Base-by-base conservation (phyloP, 1,284 basidiomycete species). In the Phlebopus sp. region DNA sequence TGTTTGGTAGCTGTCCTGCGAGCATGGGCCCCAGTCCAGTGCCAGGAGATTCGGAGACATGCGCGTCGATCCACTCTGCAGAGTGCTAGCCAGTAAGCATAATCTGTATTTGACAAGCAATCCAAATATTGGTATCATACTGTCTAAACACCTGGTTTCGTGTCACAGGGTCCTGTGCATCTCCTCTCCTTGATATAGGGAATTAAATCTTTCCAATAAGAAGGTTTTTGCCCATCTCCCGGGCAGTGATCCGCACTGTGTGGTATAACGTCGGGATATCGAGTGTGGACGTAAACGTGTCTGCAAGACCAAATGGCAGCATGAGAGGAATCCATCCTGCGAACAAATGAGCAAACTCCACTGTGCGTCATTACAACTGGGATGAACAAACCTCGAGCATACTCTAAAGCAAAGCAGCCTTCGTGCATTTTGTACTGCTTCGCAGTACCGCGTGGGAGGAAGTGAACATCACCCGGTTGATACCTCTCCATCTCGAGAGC, bases 371-470 rank as follows among this genome's bases (percentile, higher is more conserved):
- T 7, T 35, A 50, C 19, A 17, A 42, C 29, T 47, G 31, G 4
- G 17, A 54, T 52, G 14, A 17, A 69, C 74, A 39, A 57, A 94
- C 93, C 96, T 67, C 87, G 73, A 37, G 95, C 96, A 58, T 97
- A 92, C 69, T 99, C 96, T 55, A 99, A 73, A 3, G 96, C 96
- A 71, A 92, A 99, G 66, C 91, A 95, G 10, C 90, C 91, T 56
- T 94, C 83, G 59, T 92, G 91, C 90, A 98, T 96, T 69, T 92
- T 93, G 74, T 99, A 99, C 70, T 99, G 97, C 75, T 97, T 97
- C 46, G 86, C 87, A 1, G 79, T 76, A 6, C 93, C 93, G 27
- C 96, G 76, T 8, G 76, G 81, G 49, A 99, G 73, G 64, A 88
- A 78, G 68, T 99, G 91, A 8, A 97, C 86, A 46, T 80, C 82